Conservation (phyloP, 129 eudicot genomes). For the Gnaphalium uliginosum region DNA sequence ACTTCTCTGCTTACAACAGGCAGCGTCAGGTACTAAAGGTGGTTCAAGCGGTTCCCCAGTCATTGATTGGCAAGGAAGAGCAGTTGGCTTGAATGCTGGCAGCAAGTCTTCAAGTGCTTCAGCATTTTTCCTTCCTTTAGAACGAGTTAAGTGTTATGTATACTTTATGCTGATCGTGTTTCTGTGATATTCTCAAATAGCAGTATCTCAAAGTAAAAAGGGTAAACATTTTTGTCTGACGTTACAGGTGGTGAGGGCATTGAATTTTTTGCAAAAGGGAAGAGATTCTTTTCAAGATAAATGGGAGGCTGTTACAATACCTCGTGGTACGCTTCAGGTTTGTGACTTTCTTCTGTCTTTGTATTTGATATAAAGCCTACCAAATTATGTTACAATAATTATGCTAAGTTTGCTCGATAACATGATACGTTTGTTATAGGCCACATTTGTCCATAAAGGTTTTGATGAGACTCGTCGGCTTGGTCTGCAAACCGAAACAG, state of each 20-base stretch:
- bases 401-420: background rate
- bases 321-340: conserved; percentile 99
- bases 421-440: conserved; percentile 45
- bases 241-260: conserved; percentile 89
- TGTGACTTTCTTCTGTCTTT: conserved; percentile 35
- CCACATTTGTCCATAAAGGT: conserved; percentile 91
- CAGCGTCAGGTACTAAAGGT: conserved; percentile 99
- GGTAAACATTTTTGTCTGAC: conserved; percentile 15
- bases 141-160: conserved; percentile 52
- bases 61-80: conserved; percentile 95
- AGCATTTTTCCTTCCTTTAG: conserved; percentile 92
- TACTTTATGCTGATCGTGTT: background rate
- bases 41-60: conserved; percentile 99
- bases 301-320: conserved; percentile 85
- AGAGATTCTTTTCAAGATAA: conserved; percentile 57
- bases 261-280: conserved; percentile 68
- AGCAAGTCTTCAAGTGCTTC: conserved; percentile 97
- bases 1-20: conserved; percentile 43
- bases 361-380: background rate
- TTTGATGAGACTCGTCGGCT: conserved; percentile 96
- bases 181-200: conserved; percentile 1
- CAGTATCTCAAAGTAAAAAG: background rate
- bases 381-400: background rate
- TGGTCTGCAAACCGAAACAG: conserved; percentile 80
- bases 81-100: conserved; percentile 97